Percentiles rank a stretch among this genome's conserved stretches.
These are phyloP conservation scores for Tricholoma matsutake DNA, from an alignment of 768 basidiomycete species.

Conservation along the genomic window DNA sequence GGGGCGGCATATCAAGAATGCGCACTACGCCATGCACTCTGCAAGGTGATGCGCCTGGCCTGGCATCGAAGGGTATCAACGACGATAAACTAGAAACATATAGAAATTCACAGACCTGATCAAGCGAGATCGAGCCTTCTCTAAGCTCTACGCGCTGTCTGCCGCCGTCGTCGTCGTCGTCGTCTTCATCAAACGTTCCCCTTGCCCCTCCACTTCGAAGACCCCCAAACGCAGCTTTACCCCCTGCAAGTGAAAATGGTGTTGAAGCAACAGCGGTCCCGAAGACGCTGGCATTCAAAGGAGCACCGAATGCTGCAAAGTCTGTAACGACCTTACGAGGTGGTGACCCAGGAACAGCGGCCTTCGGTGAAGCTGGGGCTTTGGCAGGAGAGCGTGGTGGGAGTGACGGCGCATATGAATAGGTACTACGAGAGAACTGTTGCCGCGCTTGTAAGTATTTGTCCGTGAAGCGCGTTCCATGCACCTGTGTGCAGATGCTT, in stretches of 20 bases:
- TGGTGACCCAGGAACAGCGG: constrained; percentile 52
- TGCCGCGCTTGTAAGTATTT: constrained; percentile 84
- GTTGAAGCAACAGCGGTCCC: constrained; percentile 80
- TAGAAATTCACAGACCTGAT: constrained; percentile 61
- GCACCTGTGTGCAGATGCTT: constrained; percentile 52
- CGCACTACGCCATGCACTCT: constrained; percentile 82
- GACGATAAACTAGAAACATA: constrained; percentile 2
- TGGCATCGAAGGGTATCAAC: constrained; percentile 24
- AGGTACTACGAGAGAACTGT: constrained; percentile 50
- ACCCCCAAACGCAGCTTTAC: constrained; percentile 82
- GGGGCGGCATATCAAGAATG: constrained; percentile 39
- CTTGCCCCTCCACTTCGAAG: constrained; percentile 47
- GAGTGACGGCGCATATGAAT: constrained; percentile 50
- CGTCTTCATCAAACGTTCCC: constrained; percentile 48
- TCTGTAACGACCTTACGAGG: constrained; percentile 87
- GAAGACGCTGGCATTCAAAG: constrained; percentile 74
- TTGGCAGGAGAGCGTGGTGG: constrained; percentile 41
- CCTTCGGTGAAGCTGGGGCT: constrained; percentile 40
- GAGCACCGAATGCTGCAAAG: constrained; percentile 82
- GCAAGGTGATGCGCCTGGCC: constrained; percentile 85
- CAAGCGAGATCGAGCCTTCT: constrained; percentile 86
- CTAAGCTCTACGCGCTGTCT: constrained; percentile 72
- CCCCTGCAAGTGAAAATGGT: constrained; percentile 74
- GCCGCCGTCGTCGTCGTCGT: constrained; percentile 72
- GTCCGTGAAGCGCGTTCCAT: constrained; percentile 95